These are phyloP conservation scores for Ophiosphaerella korrae DNA, from an alignment of 2,329 filamentous ascomycete species.

Conservation along the genomic window DNA sequence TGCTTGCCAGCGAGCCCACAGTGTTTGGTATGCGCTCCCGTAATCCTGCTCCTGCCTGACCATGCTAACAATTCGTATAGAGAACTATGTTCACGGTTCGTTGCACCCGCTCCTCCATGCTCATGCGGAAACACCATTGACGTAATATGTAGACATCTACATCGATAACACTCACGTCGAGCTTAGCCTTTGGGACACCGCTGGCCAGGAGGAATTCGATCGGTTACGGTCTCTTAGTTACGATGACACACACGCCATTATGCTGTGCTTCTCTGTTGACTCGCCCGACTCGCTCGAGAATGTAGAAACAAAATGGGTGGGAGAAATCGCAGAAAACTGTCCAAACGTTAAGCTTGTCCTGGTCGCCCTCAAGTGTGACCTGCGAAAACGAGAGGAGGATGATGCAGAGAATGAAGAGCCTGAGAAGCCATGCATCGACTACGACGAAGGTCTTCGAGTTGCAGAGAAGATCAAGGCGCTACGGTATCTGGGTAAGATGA, in stretches of 20 bases:
- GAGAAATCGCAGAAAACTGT: constrained; percentile 97
- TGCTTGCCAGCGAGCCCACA: constrained; percentile 73
- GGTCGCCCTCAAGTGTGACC: constrained; percentile 94
- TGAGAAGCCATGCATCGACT: constrained; percentile 74
- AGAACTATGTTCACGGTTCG: constrained; percentile 97
- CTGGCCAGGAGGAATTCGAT: constrained; percentile 98
- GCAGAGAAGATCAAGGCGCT: constrained; percentile 90
- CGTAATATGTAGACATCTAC: constrained; percentile 76
- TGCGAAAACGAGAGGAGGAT: constrained; percentile 75
- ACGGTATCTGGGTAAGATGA: constrained; percentile 75
- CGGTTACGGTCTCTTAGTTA: constrained; percentile 93
- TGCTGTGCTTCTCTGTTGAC: constrained; percentile 97
- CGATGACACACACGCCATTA: constrained; percentile 96
- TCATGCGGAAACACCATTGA: constrained; percentile 6
- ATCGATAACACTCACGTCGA: constrained; percentile 98
- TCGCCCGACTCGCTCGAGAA: constrained; percentile 96
- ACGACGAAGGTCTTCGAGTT: constrained; percentile 88
- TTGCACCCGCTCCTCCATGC: constrained; percentile 4
- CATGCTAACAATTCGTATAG: constrained; percentile 50
- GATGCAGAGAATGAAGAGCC: constrained; percentile 56
- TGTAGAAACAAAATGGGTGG: constrained; percentile 97
- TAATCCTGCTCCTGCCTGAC: background rate
- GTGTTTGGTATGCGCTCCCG: constrained; percentile 68
- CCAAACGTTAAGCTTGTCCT: constrained; percentile 93
- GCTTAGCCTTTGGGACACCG: constrained; percentile 96